Conservation (phyloP, 352 stramenopile genomes). For the Globisporangium yorkense region DNA sequence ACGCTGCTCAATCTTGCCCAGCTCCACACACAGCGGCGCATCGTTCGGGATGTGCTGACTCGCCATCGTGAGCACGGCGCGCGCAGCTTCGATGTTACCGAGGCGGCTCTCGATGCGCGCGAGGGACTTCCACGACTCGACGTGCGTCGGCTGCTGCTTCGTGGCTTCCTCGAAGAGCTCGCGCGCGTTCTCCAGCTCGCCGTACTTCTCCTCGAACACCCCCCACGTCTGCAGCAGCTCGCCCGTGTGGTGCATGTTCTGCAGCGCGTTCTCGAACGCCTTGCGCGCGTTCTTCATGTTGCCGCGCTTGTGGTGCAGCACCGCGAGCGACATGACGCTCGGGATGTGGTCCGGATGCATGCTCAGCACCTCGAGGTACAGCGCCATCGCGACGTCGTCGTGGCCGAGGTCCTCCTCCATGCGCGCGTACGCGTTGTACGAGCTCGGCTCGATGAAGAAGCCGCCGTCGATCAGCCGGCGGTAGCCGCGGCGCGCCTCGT, state of each 20-base stretch:
- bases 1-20: slow-evolving; percentile 78
- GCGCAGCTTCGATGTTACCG: slow-evolving; percentile 53
- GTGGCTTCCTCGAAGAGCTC: slow-evolving; percentile 74
- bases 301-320: slow-evolving; percentile 50
- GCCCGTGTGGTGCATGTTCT: slow-evolving; percentile 48
- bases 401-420: slow-evolving; percentile 82
- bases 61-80: slow-evolving; percentile 56
- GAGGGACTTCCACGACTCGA: slow-evolving; percentile 65
- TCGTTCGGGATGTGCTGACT: slow-evolving; percentile 66
- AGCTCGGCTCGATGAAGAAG: slow-evolving; percentile 61
- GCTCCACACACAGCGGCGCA: slow-evolving; percentile 59
- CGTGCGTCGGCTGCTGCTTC: slow-evolving; percentile 48
- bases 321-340: slow-evolving; percentile 70
- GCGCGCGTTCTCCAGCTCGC: slow-evolving; percentile 58
- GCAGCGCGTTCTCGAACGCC: slow-evolving; percentile 60
- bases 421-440: slow-evolving; percentile 79
- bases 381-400: slow-evolving; percentile 45
- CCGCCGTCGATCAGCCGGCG: slow-evolving; percentile 68
- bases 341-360: slow-evolving; percentile 62
- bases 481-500: slow-evolving; percentile 62
- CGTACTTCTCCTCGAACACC: slow-evolving; percentile 68
- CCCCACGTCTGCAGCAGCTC: slow-evolving; percentile 66
- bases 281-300: slow-evolving; percentile 43
- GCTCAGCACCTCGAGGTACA: slow-evolving; percentile 64
- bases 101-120: slow-evolving; percentile 59